Evolutionary conservation across 129 eudicot genomes (phyloP).

Genomic region (Arctium minus): DNA sequence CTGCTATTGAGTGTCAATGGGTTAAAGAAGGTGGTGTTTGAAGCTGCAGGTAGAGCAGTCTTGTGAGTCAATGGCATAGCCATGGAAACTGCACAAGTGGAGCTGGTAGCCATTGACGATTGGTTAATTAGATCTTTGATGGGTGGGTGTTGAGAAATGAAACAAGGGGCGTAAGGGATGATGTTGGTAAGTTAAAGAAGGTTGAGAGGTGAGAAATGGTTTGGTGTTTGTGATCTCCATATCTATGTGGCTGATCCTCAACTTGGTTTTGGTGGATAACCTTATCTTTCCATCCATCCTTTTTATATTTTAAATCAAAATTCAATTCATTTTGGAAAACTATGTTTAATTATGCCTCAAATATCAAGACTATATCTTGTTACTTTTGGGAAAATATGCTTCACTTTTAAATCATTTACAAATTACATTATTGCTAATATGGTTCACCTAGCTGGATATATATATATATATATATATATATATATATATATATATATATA

Average conservation of each 20-base stretch:
- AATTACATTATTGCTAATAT: not conserved
- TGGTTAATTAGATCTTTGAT: not conserved
- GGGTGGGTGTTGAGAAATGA: not conserved
- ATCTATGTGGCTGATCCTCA: conserved; percentile 28
- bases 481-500: no score
- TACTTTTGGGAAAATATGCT: not conserved
- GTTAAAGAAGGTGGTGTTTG: conserved; percentile 32
- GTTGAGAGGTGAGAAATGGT: conserved; percentile 19
- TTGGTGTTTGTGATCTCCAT: conserved; percentile 22
- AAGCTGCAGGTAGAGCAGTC: conserved; percentile 20
- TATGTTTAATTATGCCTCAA: not conserved
- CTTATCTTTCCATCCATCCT: conserved; percentile 12
- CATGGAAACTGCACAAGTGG: conserved; percentile 43
- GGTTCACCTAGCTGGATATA: no score
- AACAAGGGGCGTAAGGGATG: not conserved
- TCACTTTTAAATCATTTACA: not conserved
- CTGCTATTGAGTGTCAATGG: conserved; percentile 28
- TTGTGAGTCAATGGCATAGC: conserved; percentile 36
- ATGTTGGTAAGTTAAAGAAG: conserved; percentile 12
- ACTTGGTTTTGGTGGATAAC: conserved; percentile 26
- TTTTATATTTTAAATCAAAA: not conserved
- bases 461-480: no score
- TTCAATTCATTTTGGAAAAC: not conserved
- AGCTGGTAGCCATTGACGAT: conserved; percentile 8
- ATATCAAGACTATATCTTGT: not conserved